Base-by-base conservation (phyloP, 1,139 yeast species). In the Candida sanyaensis region DNA sequence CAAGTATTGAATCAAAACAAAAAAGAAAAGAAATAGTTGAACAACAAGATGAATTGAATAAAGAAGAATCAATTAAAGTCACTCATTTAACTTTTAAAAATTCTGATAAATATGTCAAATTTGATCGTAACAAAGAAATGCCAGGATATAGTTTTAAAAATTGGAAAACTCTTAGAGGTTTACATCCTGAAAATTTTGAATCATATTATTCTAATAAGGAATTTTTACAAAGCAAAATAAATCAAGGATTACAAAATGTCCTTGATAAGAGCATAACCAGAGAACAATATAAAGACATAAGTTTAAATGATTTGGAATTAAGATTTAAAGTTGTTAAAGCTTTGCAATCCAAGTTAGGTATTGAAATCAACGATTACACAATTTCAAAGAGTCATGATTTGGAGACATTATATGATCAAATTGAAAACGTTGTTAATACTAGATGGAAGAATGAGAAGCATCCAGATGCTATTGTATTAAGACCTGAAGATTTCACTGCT, bases 401-500 rank as follows among this genome's bases (percentile, higher is more conserved):
- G 23, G 59, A 61, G 2, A 72, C 68, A 26, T 73, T 88, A 45
- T 69, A 71, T 50, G 54, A 64, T 0, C 81, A 78, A 53, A 73
- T 83, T 48, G 57, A 64, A 29, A 55, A 63, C 8, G 66, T 76
- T 41, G 73, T 86, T 8, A 69, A 78, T 31, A 79, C 80, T 32
- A 68, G 78, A 55, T 80, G 74, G 68, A 65, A 63, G 30, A 78
- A 78, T 56, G 96, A 87, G 64, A 77, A 85, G 60, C 81, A 83
- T 62, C 95, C 96, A 26, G 81, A 87, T 54, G 93, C 90, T 38
- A 80, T 75, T 48, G 76, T 66, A 12, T 69, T 75, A 57, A 69
- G 74, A 53, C 59, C 64, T 9, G 71, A 64, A 42, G 80, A 75
- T 53, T 75, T 75, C 56, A 55, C 60, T 7, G 67, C 74, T 44